Conservation (phyloP, 2,329 filamentous ascomycete species). For the Clonostachys sp. region DNA sequence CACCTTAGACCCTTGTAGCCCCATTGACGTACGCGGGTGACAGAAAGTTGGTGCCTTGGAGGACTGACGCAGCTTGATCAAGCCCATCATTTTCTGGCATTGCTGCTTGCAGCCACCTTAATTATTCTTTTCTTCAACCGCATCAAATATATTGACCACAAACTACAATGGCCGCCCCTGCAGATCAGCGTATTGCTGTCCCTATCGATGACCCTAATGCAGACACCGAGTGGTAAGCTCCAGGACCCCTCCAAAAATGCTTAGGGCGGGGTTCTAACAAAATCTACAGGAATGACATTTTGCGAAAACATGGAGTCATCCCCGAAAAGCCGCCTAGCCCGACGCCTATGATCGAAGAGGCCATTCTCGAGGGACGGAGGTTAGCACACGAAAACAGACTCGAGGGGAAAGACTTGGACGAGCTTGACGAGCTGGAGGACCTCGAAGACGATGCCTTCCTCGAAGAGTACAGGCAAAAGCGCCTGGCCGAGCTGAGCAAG, state of each 20-base stretch:
- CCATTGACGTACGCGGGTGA: no score
- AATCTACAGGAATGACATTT: slow-evolving; percentile 82
- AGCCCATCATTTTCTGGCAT: no score
- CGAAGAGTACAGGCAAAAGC: slow-evolving; percentile 81
- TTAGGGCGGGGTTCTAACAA: slow-evolving; percentile 13
- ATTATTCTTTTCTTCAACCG: neutral
- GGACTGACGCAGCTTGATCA: no score
- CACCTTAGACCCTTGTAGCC: no score
- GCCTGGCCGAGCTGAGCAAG: slow-evolving; percentile 74
- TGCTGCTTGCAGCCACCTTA: neutral
- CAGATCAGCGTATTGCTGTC: slow-evolving; percentile 66
- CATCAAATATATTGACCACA: neutral
- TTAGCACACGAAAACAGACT: slow-evolving; percentile 88
- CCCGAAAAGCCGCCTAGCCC: slow-evolving; percentile 97
- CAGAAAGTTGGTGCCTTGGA: no score
- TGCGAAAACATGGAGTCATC: slow-evolving; percentile 93
- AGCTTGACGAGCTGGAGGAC: slow-evolving; percentile 90
- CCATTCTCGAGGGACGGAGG: slow-evolving; percentile 75
- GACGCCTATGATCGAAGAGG: slow-evolving; percentile 94
- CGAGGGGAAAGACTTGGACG: slow-evolving; percentile 91
- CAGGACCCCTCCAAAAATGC: slow-evolving; percentile 7
- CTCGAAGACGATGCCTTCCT: slow-evolving; percentile 92
- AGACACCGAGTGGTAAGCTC: slow-evolving; percentile 86
- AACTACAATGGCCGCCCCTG: slow-evolving; percentile 52
- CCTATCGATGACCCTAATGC: slow-evolving; percentile 93